These are phyloP conservation scores for Ophiostoma sp. DNA, from an alignment of 2,329 filamentous ascomycete species.

Conservation along the genomic window DNA sequence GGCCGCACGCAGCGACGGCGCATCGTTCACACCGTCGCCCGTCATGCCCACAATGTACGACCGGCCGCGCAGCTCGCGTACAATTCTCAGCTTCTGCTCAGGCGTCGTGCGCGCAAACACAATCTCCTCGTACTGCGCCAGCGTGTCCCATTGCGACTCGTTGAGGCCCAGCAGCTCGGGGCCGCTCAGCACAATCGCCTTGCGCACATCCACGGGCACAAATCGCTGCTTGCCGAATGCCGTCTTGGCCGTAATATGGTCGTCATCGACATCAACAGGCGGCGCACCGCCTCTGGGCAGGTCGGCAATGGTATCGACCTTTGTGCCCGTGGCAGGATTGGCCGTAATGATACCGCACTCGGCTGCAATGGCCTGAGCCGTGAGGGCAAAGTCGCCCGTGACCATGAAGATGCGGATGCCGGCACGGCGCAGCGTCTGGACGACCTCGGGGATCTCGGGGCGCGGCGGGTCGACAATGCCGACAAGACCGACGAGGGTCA, in stretches of 20 bases:
- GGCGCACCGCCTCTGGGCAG: constrained; percentile 18
- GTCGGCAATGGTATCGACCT: constrained; percentile 52
- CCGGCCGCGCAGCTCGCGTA: constrained; percentile 63
- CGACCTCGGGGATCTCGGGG: constrained; percentile 62
- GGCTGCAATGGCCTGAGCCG: constrained; percentile 64
- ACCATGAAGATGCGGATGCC: constrained; percentile 78
- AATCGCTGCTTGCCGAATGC: constrained; percentile 19
- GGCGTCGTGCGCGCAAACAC: constrained; percentile 72
- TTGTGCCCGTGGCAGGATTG: constrained; percentile 38
- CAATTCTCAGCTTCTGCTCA: constrained; percentile 73
- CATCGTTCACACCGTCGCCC: constrained; percentile 82
- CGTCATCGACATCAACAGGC: constrained; percentile 26
- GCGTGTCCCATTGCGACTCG: constrained; percentile 61
- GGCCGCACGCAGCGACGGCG: constrained; percentile 70
- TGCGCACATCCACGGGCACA: constrained; percentile 28
- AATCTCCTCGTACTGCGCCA: constrained; percentile 62
- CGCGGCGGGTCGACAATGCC: constrained; percentile 75
- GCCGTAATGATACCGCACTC: constrained; percentile 61
- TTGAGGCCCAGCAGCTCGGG: constrained; percentile 61
- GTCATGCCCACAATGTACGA: constrained; percentile 73
- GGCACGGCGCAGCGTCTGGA: constrained; percentile 61
- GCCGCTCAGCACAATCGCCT: constrained; percentile 59
- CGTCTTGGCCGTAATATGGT: constrained; percentile 24
- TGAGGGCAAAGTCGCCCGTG: constrained; percentile 71
- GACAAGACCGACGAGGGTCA: constrained; percentile 67